Conservation (phyloP, 345 rosid genomes). For the Geranium rotundifolium region DNA sequence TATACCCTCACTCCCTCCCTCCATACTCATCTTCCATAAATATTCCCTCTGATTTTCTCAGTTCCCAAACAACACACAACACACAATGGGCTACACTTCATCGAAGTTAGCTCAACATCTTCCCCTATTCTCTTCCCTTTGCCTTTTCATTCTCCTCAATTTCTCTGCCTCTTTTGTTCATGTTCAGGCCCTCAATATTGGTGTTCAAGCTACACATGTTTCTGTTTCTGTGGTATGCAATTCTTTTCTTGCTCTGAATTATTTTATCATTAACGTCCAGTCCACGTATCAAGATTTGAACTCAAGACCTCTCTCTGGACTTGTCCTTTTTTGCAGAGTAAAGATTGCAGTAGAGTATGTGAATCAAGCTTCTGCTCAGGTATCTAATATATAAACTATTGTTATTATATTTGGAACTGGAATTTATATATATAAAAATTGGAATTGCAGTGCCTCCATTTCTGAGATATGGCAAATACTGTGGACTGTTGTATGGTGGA, state of each 20-base stretch:
- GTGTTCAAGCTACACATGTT: slow-evolving; percentile 42
- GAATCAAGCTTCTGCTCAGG: slow-evolving; percentile 84
- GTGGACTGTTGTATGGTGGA: slow-evolving; percentile 78
- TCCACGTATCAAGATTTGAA: too few relatives aligned
- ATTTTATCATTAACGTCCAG: too few relatives aligned
- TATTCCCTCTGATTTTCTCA: slow-evolving; percentile 13
- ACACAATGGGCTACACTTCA: slow-evolving; percentile 10
- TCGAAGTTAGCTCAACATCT: slow-evolving; percentile 12
- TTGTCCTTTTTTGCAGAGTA: slow-evolving; percentile 29
- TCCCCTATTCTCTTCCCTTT: slow-evolving; percentile 7
- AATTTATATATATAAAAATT: not conserved
- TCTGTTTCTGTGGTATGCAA: slow-evolving; percentile 40
- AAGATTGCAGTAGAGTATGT: slow-evolving; percentile 76
- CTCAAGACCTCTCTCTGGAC: not conserved
- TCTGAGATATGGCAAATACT: slow-evolving; percentile 83
- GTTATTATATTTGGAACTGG: too few relatives aligned
- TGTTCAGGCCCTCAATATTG: slow-evolving; percentile 50
- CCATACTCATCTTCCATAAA: not conserved
- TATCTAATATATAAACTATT: slow-evolving; percentile 8
- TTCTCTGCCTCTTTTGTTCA: slow-evolving; percentile 12
- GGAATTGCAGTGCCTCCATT: slow-evolving; percentile 60
- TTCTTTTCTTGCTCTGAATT: too few relatives aligned
- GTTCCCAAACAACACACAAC: slow-evolving; percentile 3
- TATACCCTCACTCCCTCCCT: not conserved
- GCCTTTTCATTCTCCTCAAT: too few relatives aligned